These are phyloP conservation scores for Alopecurus myosuroides DNA, from an alignment of 176 grass and related monocot species.

Conservation along the genomic window DNA sequence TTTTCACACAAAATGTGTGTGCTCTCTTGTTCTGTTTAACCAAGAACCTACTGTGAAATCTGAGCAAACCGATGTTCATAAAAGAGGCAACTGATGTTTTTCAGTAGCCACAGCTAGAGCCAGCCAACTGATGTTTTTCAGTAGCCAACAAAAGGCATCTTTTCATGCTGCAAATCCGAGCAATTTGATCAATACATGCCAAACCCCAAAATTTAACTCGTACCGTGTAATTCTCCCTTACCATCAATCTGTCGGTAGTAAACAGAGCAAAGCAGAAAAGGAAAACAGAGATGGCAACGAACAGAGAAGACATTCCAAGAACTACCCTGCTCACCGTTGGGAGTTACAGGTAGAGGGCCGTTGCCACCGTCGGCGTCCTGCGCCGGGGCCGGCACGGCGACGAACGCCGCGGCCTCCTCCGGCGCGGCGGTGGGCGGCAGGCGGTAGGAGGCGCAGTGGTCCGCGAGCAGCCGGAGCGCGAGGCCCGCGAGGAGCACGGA, in stretches of 20 bases:
- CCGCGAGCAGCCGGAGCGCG: constrained; percentile 47
- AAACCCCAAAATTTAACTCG: background rate
- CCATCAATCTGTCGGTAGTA: background rate
- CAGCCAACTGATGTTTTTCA: background rate
- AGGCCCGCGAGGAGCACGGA: constrained; percentile 44
- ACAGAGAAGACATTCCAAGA: background rate
- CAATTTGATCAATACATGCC: background rate
- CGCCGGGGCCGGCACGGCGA: background rate
- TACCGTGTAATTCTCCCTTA: background rate
- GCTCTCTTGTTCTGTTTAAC: background rate
- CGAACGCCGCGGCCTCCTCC: background rate
- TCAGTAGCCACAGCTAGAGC: background rate
- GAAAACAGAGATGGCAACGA: background rate
- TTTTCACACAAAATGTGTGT: background rate
- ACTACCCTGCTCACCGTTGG: constrained; percentile 22
- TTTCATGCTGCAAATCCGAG: background rate
- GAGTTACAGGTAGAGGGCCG: background rate
- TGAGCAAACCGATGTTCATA: too few relatives aligned
- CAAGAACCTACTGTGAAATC: background rate
- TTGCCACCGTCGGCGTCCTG: background rate
- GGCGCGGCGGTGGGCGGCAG: background rate
- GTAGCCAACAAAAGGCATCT: background rate
- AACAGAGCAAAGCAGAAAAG: background rate
- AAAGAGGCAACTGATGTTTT: background rate
- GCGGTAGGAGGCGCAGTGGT: constrained; percentile 7